Base-by-base conservation (phyloP, 352 stramenopile genomes). In the Globisporangium paroecandrum region DNA sequence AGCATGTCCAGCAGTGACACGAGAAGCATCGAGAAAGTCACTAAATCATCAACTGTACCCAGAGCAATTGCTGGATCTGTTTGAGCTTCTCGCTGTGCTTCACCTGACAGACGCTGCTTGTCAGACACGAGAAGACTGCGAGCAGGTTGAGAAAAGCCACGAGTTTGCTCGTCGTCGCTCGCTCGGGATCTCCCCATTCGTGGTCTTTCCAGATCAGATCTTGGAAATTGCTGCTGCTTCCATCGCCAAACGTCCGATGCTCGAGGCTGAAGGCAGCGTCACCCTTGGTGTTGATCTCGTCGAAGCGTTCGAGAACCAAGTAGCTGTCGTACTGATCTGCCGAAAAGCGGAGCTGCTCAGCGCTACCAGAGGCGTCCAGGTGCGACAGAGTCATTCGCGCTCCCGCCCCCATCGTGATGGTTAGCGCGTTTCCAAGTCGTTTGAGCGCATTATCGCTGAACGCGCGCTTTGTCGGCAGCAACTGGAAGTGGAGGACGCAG, bases 71-170 rank as follows among this genome's bases (percentile, higher is more conserved):
- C 34, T 67, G 66, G 13, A 67, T 56, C 41, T 71, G 66, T 43
- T 63, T 71, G 12, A 71, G 36, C n/a, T 67, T 59, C 20, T 55
- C 66, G 32, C 59, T 67, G 29, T 49, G 24, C 36, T 71, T 67
- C 41, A 71, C 36, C 22, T 54, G 58, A 3, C 36, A n/a, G 1
- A 71, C 22, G 9, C 27, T 53, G 41, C 2, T 54, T 20, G 59
- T 59, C 32, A 71, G 8, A 20, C 36, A 59, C 1, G 66, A 59
- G 20, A 71, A 67, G 1, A 67, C 66, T 5, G 61, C 59, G 20
- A 71, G 59, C 1, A 71, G 36, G n/a, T 67, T 66, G 15, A 71
- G 32, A 32, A 71, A 67, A 27, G 55, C 66, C 1, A 38, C 54
- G 12, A 63, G 27, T 34, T 71, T 71, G 58, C 9, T 13, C 6